phyloP scores from a whole-genome alignment of 164 flowering plant species.

The Hamamelis virginiana region DNA sequence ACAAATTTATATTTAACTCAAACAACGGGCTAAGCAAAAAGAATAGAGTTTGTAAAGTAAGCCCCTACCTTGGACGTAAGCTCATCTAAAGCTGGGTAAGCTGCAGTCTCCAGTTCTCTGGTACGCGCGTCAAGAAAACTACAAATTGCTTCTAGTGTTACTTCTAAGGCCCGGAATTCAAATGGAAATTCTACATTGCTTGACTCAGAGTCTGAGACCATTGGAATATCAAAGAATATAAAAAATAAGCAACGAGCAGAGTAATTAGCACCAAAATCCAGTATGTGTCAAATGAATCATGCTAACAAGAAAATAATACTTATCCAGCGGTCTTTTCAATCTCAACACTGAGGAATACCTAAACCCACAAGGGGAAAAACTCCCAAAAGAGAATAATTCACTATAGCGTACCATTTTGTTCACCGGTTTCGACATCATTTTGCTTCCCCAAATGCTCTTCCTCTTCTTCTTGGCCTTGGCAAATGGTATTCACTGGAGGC shows the following conservation, averaged over 20 bases:
- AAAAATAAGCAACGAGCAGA: neutral
- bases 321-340: neutral
- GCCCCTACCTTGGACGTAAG: conserved; percentile 73
- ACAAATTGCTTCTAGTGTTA: conserved; percentile 89
- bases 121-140: conserved; percentile 93
- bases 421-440: conserved; percentile 57
- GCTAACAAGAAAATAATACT: neutral
- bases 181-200: conserved; percentile 80
- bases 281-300: too few species aligned
- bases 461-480: conserved; percentile 46
- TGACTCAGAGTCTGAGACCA: neutral
- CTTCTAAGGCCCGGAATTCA: conserved; percentile 94
- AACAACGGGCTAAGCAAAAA: too few species aligned
- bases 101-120: conserved; percentile 77
- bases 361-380: neutral
- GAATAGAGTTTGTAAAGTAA: too few species aligned
- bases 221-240: conserved; percentile 2
- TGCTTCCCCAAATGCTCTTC: conserved; percentile 46
- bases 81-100: conserved; percentile 95
- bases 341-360: neutral
- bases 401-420: conserved; percentile 58
- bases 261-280: too few species aligned
- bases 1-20: too few species aligned
- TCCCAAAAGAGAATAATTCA: neutral
- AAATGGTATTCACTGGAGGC: conserved; percentile 35